Evolutionary conservation across 2,329 filamentous ascomycete species (phyloP).

Genomic region (Colletotrichum graminicola): DNA sequence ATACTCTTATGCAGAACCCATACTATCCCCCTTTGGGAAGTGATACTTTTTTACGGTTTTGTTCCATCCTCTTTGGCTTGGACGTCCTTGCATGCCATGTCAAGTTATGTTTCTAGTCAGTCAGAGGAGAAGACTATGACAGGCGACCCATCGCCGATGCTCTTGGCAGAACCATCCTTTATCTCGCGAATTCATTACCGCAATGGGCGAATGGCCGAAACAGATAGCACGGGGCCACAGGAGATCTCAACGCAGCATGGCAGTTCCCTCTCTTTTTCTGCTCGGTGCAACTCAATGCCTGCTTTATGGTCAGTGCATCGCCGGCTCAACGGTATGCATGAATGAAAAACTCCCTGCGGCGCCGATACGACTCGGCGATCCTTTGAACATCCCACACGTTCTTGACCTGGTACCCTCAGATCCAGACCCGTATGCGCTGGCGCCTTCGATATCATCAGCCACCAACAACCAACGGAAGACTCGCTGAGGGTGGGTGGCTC

Average conservation of each 20-base stretch:
- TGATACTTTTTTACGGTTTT: conserved; percentile 30
- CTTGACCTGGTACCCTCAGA: not conserved
- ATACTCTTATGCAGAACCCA: not conserved
- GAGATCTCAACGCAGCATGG: not conserved
- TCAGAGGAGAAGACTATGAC: not conserved
- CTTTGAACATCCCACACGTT: not conserved
- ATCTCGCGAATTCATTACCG: not conserved
- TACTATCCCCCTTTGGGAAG: conserved; percentile 14
- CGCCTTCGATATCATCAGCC: no score
- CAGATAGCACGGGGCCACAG: not conserved
- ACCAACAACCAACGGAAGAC: not conserved
- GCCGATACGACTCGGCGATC: not conserved
- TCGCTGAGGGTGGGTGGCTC: not conserved
- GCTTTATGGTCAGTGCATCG: not conserved
- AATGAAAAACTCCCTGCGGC: no score
- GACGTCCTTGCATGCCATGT: conserved; percentile 17
- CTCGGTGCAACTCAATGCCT: not conserved
- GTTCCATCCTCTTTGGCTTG: conserved; percentile 7
- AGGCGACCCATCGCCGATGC: conserved; percentile 29
- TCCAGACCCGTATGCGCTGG: not conserved
- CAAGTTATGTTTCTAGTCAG: conserved; percentile 20
- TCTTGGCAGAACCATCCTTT: not conserved
- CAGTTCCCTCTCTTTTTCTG: not conserved
- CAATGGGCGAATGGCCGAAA: conserved; percentile 1
- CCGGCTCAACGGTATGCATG: not conserved